These are phyloP conservation scores for Drechmeria coniospora DNA, from an alignment of 2,329 filamentous ascomycete species.

Conservation along the genomic window DNA sequence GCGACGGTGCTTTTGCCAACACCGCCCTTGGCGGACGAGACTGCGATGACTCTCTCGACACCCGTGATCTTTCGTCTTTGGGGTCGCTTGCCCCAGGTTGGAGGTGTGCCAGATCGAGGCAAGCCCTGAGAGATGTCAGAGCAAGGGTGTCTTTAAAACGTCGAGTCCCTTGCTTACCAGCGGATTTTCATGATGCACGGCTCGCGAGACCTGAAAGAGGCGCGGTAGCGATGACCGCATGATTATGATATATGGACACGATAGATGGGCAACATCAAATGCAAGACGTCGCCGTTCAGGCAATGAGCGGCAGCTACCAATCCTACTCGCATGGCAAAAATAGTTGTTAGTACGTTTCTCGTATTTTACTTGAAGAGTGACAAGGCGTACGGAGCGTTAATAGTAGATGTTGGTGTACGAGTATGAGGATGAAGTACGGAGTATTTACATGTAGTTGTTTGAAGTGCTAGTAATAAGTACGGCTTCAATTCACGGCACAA, in stretches of 20 bases:
- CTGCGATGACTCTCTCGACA: slow-evolving; percentile 86
- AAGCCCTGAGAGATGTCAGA: slow-evolving; percentile 49
- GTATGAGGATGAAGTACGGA: too few relatives aligned
- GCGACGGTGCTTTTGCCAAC: slow-evolving; percentile 94
- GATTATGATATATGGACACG: too few relatives aligned
- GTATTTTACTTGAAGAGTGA: too few relatives aligned
- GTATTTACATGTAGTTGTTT: slow-evolving; percentile 1
- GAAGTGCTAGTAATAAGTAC: background rate
- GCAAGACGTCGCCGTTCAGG: too few relatives aligned
- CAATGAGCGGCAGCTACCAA: too few relatives aligned
- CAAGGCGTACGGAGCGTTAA: too few relatives aligned
- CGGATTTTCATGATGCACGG: slow-evolving; percentile 64
- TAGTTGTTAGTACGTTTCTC: too few relatives aligned
- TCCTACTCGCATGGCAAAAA: too few relatives aligned
- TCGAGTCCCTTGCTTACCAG: slow-evolving; percentile 44
- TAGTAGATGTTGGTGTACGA: too few relatives aligned
- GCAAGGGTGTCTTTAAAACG: too few relatives aligned
- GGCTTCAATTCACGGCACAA: background rate
- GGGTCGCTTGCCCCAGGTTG: slow-evolving; percentile 55
- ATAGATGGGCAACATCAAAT: background rate
- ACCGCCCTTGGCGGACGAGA: slow-evolving; percentile 94
- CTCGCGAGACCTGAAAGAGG: slow-evolving; percentile 17
- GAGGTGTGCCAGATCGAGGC: slow-evolving; percentile 52
- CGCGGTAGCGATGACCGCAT: slow-evolving; percentile 23
- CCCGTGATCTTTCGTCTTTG: slow-evolving; percentile 66